Percentiles rank a stretch among this genome's conserved stretches.
Conservation (phyloP, 2,329 filamentous ascomycete genomes). For the Aspergillus cejpii region DNA sequence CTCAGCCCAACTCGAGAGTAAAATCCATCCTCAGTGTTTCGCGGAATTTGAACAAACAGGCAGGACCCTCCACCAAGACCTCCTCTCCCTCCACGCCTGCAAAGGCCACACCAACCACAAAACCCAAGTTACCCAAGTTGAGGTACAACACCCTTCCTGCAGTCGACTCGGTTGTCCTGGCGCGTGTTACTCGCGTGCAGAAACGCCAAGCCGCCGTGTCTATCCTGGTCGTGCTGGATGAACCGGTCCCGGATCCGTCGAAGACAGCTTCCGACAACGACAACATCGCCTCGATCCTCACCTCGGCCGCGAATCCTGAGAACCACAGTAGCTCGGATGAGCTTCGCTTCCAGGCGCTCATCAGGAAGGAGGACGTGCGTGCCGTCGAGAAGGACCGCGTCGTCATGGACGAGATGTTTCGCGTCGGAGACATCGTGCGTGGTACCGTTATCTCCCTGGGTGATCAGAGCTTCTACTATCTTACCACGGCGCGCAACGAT, state of each 20-base stretch:
- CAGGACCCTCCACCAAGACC: neutral
- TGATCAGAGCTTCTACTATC: conserved; percentile 90
- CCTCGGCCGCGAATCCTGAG: conserved; percentile 36
- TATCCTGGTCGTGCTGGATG: conserved; percentile 72
- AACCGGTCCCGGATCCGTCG: conserved; percentile 20
- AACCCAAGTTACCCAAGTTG: conserved; percentile 33
- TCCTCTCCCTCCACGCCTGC: neutral
- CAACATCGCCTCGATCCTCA: conserved; percentile 34
- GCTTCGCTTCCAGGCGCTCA: conserved; percentile 67
- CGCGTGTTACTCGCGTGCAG: conserved; percentile 76
- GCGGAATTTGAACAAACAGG: conserved; percentile 14
- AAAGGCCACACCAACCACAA: conserved; percentile 6
- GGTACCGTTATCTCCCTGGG: conserved; percentile 85
- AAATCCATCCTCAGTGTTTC: conserved; percentile 39
- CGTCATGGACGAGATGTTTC: conserved; percentile 81
- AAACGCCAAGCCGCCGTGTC: conserved; percentile 77
- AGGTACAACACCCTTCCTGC: conserved; percentile 71
- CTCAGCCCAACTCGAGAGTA: conserved; percentile 27
- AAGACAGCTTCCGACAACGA: conserved; percentile 31
- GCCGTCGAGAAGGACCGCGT: conserved; percentile 95
- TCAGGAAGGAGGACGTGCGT: conserved; percentile 82
- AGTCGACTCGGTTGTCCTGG: conserved; percentile 73
- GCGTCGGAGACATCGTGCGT: conserved; percentile 84
- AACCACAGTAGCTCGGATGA: conserved; percentile 54
- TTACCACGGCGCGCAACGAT: conserved; percentile 86